Base-by-base conservation (phyloP, 2,329 filamentous ascomycete genomes). In the Paraphaeosphaeria minitans region DNA sequence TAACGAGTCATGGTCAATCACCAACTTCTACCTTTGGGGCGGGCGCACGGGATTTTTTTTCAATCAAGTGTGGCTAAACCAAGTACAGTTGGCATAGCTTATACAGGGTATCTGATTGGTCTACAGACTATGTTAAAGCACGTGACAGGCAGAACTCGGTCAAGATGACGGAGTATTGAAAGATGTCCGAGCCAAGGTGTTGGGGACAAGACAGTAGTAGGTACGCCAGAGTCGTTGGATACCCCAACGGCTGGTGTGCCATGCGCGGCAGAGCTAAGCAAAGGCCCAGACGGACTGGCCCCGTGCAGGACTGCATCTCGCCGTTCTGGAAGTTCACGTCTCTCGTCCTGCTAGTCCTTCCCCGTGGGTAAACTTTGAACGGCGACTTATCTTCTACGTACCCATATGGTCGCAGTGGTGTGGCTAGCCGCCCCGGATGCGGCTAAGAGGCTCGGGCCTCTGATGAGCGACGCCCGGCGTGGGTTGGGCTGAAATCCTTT, bases 281-380 rank as follows among this genome's bases (percentile, higher is more conserved):
- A 39, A 21, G 27, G 19, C 10, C 35, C 19, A 31, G 33, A 41
- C n/a, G 21, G 14, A 9, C 14, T 27, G 16, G 50, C 50, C 16
- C 35, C 50, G 37, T 33, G 50, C 50, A 43, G 50, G n/a, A 33
- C 50, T 37, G 35, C 50, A 41, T 39, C 35, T 22, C n/a, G 33
- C 33, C 2, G 21, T 31, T 16, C 22, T 19, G 19, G 13, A 27
- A 12, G 16, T 4, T 21, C 27, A 21, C 19, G 10, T 16, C 43
- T 19, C 8, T 16, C 43, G 27, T 22, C 14, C 13, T 46, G 50
- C 24, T 37, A 53, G 14, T 29, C 37, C 37, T 21, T 19, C 50
- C 24, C 37, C 37, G 24, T 53, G 37, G 50, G 50, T 43, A 43
- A 43, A 42, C 24, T 43, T 51, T 53, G 37, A 53, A 43, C 50